Evolutionary conservation across 2,329 filamentous ascomycete genomes (phyloP).

Genomic region (Stachybotrys chlorohalonatus): DNA sequence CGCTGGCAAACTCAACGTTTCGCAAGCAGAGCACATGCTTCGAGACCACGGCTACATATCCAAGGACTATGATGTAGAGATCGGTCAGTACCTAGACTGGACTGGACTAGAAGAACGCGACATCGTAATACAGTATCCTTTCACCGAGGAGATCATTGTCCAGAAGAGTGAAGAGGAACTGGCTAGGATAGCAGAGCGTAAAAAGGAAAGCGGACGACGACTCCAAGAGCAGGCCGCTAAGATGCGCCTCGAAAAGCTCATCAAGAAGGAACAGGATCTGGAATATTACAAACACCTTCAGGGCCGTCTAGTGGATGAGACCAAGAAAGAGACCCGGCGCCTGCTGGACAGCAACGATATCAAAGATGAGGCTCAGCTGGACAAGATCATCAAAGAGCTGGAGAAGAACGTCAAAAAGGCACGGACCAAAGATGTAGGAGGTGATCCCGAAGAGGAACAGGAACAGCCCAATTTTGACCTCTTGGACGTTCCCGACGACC

Average conservation of each 20-base stretch:
- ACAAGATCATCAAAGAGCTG: constrained; percentile 77
- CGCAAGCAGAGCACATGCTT: constrained; percentile 81
- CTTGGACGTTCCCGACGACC: constrained; percentile 80
- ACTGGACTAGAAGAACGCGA: constrained; percentile 84
- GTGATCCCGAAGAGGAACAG: constrained; percentile 68
- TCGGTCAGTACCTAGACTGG: constrained; percentile 77
- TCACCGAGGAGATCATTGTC: constrained; percentile 77
- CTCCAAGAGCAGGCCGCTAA: constrained; percentile 95
- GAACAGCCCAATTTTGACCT: constrained; percentile 81
- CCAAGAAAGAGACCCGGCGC: constrained; percentile 84
- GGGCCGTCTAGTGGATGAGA: constrained; percentile 58
- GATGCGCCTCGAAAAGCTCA: constrained; percentile 90
- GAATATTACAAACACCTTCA: constrained; percentile 90
- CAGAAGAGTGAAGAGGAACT: constrained; percentile 95
- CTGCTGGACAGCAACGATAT: constrained; percentile 85
- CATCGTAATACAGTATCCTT: constrained; percentile 85
- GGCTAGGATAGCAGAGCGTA: constrained; percentile 79
- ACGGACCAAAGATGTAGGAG: constrained; percentile 86
- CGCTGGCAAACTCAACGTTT: constrained; percentile 73
- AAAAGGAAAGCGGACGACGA: constrained; percentile 85
- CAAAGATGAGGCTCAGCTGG: constrained; percentile 80
- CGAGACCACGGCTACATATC: constrained; percentile 86
- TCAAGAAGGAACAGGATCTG: constrained; percentile 90
- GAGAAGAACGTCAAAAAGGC: constrained; percentile 86
- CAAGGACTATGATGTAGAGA: constrained; percentile 70